These are phyloP conservation scores for Herpotrichia juniperi DNA, from an alignment of 2,329 filamentous ascomycete species.

Conservation along the genomic window DNA sequence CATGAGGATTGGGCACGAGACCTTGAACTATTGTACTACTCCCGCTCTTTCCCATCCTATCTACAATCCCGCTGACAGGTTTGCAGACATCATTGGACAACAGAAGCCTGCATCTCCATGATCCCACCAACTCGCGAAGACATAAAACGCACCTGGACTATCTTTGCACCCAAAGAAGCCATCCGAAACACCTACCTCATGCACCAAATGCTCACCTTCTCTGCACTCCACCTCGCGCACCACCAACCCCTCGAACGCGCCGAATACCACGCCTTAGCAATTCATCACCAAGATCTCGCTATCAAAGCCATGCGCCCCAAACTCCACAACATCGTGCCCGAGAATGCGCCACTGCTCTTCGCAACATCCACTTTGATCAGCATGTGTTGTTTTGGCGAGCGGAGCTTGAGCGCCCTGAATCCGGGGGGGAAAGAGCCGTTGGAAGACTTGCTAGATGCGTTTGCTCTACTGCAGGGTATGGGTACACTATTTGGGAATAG, in stretches of 20 bases:
- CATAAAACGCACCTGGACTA: slow-evolving; percentile 39
- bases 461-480: slow-evolving; percentile 44
- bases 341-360: slow-evolving; percentile 39
- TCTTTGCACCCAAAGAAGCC: slow-evolving; percentile 43
- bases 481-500: slow-evolving; percentile 33
- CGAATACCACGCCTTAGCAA: slow-evolving; percentile 40
- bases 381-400: slow-evolving; percentile 38
- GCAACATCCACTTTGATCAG: slow-evolving; percentile 38
- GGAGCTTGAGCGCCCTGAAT: slow-evolving; percentile 27
- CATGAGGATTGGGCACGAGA: slow-evolving; percentile 39
- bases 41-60: background rate
- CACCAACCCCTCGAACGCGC: slow-evolving; percentile 28
- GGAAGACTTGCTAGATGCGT: slow-evolving; percentile 41
- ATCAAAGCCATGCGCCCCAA: slow-evolving; percentile 36
- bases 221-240: slow-evolving; percentile 47
- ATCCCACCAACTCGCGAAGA: slow-evolving; percentile 26
- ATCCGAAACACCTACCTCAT: slow-evolving; percentile 45
- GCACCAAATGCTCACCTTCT: slow-evolving; percentile 49
- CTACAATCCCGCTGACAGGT: slow-evolving; percentile 4
- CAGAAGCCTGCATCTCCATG: slow-evolving; percentile 29
- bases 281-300: slow-evolving; percentile 46
- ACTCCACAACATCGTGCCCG: slow-evolving; percentile 32
- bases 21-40: slow-evolving; percentile 38
- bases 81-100: slow-evolving; percentile 40
- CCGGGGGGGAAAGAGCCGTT: slow-evolving; percentile 19